Conservation (phyloP, 1,284 basidiomycete genomes). For the Grifola frondosa region DNA sequence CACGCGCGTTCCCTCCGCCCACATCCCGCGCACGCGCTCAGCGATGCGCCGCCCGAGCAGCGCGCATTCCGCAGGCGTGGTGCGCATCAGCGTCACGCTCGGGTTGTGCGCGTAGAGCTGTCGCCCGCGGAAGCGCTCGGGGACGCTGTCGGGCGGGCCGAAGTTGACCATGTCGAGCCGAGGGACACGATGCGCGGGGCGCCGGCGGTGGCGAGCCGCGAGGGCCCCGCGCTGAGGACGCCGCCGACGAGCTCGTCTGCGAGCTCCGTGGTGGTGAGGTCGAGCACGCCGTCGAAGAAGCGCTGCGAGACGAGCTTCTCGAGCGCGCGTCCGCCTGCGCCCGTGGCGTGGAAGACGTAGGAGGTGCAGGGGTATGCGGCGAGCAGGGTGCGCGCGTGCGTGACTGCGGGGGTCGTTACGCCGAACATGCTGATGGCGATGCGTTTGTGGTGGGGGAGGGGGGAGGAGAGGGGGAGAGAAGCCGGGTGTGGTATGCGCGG, state of each 20-base stretch:
- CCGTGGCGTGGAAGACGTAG: conserved; percentile 25
- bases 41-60: conserved; percentile 18
- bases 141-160: conserved; percentile 20
- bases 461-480: not conserved
- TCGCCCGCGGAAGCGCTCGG: conserved; percentile 15
- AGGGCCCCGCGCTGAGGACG: conserved; percentile 21
- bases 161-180: conserved; percentile 27
- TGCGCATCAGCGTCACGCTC: conserved; percentile 23
- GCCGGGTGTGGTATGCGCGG: conserved; percentile 13
- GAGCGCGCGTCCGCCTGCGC: conserved; percentile 23
- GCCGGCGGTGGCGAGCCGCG: conserved; percentile 16
- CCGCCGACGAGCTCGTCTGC: conserved; percentile 26
- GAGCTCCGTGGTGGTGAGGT: conserved; percentile 27
- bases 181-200: conserved; percentile 26
- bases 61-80: conserved; percentile 18
- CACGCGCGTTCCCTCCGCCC: conserved; percentile 6
- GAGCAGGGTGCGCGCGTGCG: conserved; percentile 22
- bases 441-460: conserved; percentile 6
- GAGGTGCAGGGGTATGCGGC: conserved; percentile 19
- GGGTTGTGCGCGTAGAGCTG: conserved; percentile 21
- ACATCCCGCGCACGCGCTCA: conserved; percentile 13
- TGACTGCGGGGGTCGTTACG: conserved; percentile 26
- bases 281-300: conserved; percentile 25
- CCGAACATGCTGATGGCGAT: conserved; percentile 28
- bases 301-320: conserved; percentile 17